Evolutionary conservation across 2,329 filamentous ascomycete genomes (phyloP).

Genomic region (Zymoseptoria tritici): DNA sequence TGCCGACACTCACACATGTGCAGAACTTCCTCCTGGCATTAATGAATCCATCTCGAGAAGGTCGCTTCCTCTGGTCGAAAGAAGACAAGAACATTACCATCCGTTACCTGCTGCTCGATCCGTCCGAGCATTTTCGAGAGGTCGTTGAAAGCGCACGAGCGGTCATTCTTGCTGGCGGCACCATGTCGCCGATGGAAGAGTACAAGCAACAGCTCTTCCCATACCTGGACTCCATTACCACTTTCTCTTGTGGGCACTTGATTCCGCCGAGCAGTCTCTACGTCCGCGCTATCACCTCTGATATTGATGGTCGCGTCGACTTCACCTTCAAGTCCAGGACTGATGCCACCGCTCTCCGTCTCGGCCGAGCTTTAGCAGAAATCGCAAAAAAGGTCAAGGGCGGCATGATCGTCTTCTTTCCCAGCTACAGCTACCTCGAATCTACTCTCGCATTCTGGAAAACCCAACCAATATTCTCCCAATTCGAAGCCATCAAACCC

Average conservation of each 20-base stretch:
- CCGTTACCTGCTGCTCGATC: constrained; percentile 83
- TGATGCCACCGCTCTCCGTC: constrained; percentile 58
- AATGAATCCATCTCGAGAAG: constrained; percentile 72
- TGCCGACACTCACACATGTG: constrained; percentile 54
- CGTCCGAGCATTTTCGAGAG: constrained; percentile 82
- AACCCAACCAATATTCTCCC: constrained; percentile 22
- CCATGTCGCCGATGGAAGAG: constrained; percentile 95
- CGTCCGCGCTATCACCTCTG: constrained; percentile 60
- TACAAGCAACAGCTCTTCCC: constrained; percentile 83
- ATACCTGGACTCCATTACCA: constrained; percentile 61
- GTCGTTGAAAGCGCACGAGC: constrained; percentile 78
- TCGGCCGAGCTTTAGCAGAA: constrained; percentile 66
- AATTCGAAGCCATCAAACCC: constrained; percentile 15
- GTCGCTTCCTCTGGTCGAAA: constrained; percentile 51
- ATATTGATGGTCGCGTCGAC: constrained; percentile 56
- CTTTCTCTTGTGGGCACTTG: constrained; percentile 88
- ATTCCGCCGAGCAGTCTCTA: constrained; percentile 76
- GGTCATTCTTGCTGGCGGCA: constrained; percentile 86
- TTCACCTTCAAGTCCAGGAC: constrained; percentile 78
- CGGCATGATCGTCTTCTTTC: constrained; percentile 90
- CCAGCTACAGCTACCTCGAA: constrained; percentile 85
- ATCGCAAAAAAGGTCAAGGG: constrained; percentile 71
- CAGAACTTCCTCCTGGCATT: constrained; percentile 68
- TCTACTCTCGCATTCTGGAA: constrained; percentile 50
- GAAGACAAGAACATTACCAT: constrained; percentile 51